These are phyloP conservation scores for Solanum etuberosum DNA, from an alignment of 257 asterid genomes.

Conservation along the genomic window DNA sequence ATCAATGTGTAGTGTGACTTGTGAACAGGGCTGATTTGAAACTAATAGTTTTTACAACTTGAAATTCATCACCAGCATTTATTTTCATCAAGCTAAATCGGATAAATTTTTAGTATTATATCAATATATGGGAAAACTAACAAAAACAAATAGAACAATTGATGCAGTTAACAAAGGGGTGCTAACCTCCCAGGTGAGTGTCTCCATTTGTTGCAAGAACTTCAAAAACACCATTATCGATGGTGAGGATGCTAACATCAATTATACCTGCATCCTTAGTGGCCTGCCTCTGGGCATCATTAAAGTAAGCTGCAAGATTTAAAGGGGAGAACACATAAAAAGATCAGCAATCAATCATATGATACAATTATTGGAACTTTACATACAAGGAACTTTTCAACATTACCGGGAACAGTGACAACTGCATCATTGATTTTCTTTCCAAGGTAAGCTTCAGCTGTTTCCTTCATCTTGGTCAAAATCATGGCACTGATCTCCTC, in stretches of 20 bases:
- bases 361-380: background rate
- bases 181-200: background rate
- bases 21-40: background rate
- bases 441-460: background rate
- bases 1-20: background rate
- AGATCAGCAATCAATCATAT: background rate
- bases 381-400: too few species aligned
- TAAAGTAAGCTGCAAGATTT: background rate
- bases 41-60: background rate
- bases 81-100: too few species aligned
- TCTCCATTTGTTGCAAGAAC: background rate
- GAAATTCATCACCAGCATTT: too few species aligned
- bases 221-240: background rate
- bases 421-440: background rate
- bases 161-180: background rate
- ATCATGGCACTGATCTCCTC: background rate
- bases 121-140: background rate
- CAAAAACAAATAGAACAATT: too few species aligned
- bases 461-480: background rate
- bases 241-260: background rate
- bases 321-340: background rate
- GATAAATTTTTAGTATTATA: background rate
- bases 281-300: background rate
- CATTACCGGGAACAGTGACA: background rate
- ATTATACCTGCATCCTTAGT: background rate